Evolutionary conservation across 2,329 filamentous ascomycete genomes (phyloP).

Genomic region (Pseudocercospora macadamiae): DNA sequence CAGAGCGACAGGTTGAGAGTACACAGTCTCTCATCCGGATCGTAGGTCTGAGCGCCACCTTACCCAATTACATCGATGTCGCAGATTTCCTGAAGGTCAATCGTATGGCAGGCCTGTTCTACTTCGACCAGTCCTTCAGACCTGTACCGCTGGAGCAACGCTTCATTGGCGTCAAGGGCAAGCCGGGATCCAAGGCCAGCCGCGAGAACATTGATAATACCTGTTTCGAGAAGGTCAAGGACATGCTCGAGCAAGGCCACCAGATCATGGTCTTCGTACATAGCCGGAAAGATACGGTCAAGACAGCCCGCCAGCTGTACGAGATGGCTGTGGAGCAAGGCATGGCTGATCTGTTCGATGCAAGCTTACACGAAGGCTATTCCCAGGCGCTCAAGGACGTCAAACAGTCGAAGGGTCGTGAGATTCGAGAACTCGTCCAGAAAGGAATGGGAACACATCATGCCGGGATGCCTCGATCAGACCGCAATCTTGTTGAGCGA

Average conservation of each 20-base stretch:
- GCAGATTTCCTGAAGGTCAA: constrained; percentile 97
- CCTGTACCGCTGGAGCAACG: constrained; percentile 96
- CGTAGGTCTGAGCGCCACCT: constrained; percentile 88
- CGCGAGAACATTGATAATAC: constrained; percentile 86
- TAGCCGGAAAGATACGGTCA: constrained; percentile 89
- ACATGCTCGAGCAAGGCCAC: constrained; percentile 90
- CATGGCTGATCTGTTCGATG: constrained; percentile 81
- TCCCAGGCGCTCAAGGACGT: constrained; percentile 80
- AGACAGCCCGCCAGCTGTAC: constrained; percentile 81
- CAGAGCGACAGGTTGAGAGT: constrained; percentile 94
- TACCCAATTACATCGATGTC: constrained; percentile 96
- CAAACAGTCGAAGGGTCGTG: constrained; percentile 80
- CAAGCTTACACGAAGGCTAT: constrained; percentile 75
- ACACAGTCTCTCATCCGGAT: constrained; percentile 97
- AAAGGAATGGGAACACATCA: constrained; percentile 96
- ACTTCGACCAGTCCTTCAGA: constrained; percentile 94
- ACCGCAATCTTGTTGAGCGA: constrained; percentile 93
- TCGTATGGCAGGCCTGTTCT: constrained; percentile 87
- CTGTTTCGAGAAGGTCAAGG: constrained; percentile 90
- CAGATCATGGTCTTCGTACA: constrained; percentile 99
- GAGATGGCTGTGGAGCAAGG: constrained; percentile 83
- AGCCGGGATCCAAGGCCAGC: constrained; percentile 76
- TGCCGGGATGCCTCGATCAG: constrained; percentile 91
- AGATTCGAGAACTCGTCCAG: constrained; percentile 83
- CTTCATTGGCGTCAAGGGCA: constrained; percentile 94